Base-by-base conservation (phyloP, 495 filamentous ascomycete genomes). In the Xylaria longipes region DNA sequence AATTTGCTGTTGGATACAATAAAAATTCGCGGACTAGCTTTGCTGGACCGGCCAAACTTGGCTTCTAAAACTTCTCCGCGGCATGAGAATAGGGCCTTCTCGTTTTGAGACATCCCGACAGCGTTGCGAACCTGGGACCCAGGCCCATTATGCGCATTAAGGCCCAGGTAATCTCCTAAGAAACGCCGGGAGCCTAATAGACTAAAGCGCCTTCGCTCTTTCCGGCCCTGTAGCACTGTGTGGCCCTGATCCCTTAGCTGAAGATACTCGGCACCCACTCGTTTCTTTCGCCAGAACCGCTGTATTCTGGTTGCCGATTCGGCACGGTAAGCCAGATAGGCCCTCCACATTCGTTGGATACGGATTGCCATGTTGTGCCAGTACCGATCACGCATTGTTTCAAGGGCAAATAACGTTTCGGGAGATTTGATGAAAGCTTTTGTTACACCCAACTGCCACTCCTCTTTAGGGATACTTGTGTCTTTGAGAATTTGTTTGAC, bases 331-430 rank as follows among this genome's bases (percentile, higher is more conserved):
- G 94, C 89, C 45, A 98, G 85, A 73, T 97, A 98, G 72, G 97
- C 97, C 70, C 97, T 87, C 97, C 97, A 99, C 73, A 96, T 95
- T 70, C 97, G 89, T 80, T 99, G 97, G 73, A 99, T 98, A 39
- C 97, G 89, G 61, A 94, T 97, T 8, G 96, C 95, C 96, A 99
- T 98, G 82, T 98, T 99, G 80, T 97, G 94, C 95, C 95, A 98
- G 81, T 98, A 98, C 29, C 92, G 87, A 79, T 98, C 97, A 72
- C 97, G 88, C 96, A 99, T 98, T 50, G 96, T 93, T 80, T 99
- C 97, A 22, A 99, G 85, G 11, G 96, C 97, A 76, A 99, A 99
- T 11, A 99, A 83, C 0, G 97, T 98, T 82, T 99, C 97, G 2
- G 97, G 97, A 0, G 97, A 97, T 80, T 99, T 99, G 84, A 99